A percentile compares a stretch with the other conserved stretches of the same genome.
Evolutionary conservation across 106 monocot species (phyloP).

Genomic region (Amphibolis antarctica): DNA sequence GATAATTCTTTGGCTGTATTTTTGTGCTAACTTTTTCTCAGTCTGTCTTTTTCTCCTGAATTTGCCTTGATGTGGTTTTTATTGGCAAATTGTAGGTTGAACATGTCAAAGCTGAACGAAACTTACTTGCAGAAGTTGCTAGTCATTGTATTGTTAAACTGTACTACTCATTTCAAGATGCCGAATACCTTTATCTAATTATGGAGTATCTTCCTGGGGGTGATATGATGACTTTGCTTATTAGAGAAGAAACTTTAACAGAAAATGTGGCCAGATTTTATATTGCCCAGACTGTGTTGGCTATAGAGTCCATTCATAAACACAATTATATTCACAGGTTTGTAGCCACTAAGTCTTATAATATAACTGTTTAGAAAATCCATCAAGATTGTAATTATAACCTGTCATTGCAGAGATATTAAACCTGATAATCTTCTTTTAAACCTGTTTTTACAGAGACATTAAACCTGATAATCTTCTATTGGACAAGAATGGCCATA

Average conservation of each 20-base stretch:
- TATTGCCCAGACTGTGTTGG: constrained; percentile 86
- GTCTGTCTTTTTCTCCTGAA: background rate
- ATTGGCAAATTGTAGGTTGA: constrained; percentile 41
- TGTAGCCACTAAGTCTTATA: background rate
- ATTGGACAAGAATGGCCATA: constrained; percentile 90
- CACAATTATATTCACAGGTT: constrained; percentile 98
- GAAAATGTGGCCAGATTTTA: constrained; percentile 92
- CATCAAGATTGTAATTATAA: background rate
- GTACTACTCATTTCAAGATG: constrained; percentile 98
- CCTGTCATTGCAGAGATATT: constrained; percentile 46
- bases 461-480: constrained; percentile 98
- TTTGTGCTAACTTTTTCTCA: background rate
- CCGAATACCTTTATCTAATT: constrained; percentile 78
- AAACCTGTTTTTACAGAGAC: constrained; percentile 77
- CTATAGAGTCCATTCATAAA: constrained; percentile 96
- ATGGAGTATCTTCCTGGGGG: constrained; percentile 99
- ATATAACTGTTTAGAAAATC: background rate
- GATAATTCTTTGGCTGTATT: too few relatives aligned
- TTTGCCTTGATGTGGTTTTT: background rate
- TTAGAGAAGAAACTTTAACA: constrained; percentile 93
- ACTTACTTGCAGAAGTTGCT: constrained; percentile 95
- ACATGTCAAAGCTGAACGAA: constrained; percentile 96
- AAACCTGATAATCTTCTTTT: constrained; percentile 95
- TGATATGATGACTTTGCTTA: constrained; percentile 98
- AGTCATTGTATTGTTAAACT: constrained; percentile 98